phyloP scores from a whole-genome alignment of 1,139 yeast genomes.

The Suhomyces terraborum region DNA sequence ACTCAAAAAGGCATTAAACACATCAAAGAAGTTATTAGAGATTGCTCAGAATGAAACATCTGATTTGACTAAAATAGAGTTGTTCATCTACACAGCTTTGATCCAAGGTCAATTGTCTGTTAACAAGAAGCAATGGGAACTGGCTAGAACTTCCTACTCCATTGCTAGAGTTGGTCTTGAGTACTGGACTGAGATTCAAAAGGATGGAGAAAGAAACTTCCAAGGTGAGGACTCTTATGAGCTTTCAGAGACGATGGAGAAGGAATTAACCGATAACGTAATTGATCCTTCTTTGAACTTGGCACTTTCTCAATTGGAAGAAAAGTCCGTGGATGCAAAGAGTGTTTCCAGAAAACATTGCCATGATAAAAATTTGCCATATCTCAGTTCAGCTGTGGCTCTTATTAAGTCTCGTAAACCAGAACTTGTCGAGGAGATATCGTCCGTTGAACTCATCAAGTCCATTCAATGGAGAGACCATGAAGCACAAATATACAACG shows the following conservation, averaged over 20 bases:
- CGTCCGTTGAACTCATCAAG: conserved; percentile 32
- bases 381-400: conserved; percentile 38
- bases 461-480: conserved; percentile 71
- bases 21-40: conserved; percentile 46
- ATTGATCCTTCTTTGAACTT: conserved; percentile 71
- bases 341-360: conserved; percentile 49
- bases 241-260: conserved; percentile 46
- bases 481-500: conserved; percentile 66
- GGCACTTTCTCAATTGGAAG: conserved; percentile 50
- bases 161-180: conserved; percentile 64
- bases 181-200: conserved; percentile 28
- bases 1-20: conserved; percentile 61
- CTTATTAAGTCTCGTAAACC: conserved; percentile 44
- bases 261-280: conserved; percentile 58
- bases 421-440: conserved; percentile 41
- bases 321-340: conserved; percentile 43
- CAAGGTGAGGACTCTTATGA: conserved; percentile 15
- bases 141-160: conserved; percentile 55
- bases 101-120: conserved; percentile 61
- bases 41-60: conserved; percentile 39
- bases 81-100: conserved; percentile 60
- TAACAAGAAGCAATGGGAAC: conserved; percentile 59
- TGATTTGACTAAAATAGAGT: conserved; percentile 49
- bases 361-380: conserved; percentile 35
- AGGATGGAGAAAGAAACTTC: conserved; percentile 6